Percentiles rank a stretch among this genome's conserved stretches.
Conservation (phyloP, 2,329 filamentous ascomycete species). For the Cercospora nicotianae region DNA sequence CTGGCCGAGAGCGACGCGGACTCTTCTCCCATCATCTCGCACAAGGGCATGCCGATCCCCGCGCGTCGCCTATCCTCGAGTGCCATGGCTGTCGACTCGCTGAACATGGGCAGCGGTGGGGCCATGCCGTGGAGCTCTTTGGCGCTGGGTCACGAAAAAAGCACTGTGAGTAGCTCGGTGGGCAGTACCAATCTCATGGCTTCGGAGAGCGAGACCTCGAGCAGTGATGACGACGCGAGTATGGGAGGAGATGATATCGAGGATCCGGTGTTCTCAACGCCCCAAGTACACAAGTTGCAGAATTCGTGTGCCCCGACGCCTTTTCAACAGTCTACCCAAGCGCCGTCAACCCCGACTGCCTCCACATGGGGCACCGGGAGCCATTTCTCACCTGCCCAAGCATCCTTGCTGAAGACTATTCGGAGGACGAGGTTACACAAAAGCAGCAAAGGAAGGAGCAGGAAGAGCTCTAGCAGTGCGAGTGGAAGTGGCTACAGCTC, state of each 20-base stretch:
- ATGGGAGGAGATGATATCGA: constrained; percentile 52
- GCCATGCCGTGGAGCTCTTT: constrained; percentile 26
- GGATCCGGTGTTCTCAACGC: constrained; percentile 79
- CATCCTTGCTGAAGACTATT: constrained; percentile 75
- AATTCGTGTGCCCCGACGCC: constrained; percentile 48
- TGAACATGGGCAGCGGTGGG: constrained; percentile 48
- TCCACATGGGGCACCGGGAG: constrained; percentile 31
- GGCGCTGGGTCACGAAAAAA: constrained; percentile 57
- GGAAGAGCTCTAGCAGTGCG: constrained; percentile 62
- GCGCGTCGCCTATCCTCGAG: constrained; percentile 43
- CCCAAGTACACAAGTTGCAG: constrained; percentile 66
- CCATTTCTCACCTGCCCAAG: constrained; percentile 36
- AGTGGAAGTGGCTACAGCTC: constrained; percentile 70
- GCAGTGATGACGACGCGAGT: constrained; percentile 58
- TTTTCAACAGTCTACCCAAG: constrained; percentile 35
- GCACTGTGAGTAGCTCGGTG: constrained; percentile 74
- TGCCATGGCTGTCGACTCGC: constrained; percentile 59
- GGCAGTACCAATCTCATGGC: constrained; percentile 78
- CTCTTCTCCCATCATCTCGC: constrained; percentile 81
- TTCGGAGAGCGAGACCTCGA: constrained; percentile 73
- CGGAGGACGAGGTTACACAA: constrained; percentile 60
- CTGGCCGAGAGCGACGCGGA: constrained; percentile 87
- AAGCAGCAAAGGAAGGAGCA: constrained; percentile 47
- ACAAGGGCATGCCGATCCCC: constrained; percentile 63
- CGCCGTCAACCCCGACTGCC: constrained; percentile 52